These are phyloP conservation scores for Lactarius pseudohatsudake DNA, from an alignment of 768 basidiomycete genomes.

Conservation along the genomic window DNA sequence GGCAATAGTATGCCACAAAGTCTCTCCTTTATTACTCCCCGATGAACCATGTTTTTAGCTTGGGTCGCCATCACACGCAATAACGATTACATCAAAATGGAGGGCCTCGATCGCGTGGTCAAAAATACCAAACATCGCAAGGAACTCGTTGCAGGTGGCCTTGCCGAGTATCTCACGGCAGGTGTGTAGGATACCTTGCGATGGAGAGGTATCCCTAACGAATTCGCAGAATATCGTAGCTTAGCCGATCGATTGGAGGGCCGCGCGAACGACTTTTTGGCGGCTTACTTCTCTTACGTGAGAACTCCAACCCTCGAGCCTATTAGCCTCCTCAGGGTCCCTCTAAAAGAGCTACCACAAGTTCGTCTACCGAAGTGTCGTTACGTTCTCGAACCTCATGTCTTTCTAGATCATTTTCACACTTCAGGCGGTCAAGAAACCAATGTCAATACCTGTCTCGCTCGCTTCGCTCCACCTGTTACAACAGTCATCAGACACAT, in stretches of 20 bases:
- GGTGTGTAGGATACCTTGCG: slow-evolving; percentile 42
- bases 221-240: slow-evolving; percentile 20
- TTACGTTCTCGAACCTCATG: not conserved
- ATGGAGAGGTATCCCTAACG: not conserved
- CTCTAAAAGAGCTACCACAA: slow-evolving; percentile 25
- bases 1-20: slow-evolving; percentile 5
- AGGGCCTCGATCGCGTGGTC: slow-evolving; percentile 65
- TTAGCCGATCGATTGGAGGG: slow-evolving; percentile 22
- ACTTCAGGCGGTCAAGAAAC: slow-evolving; percentile 28
- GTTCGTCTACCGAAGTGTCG: not conserved
- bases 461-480: slow-evolving; percentile 47
- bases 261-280: slow-evolving; percentile 21
- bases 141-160: slow-evolving; percentile 69
- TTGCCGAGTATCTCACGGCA: slow-evolving; percentile 31
- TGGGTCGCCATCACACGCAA: slow-evolving; percentile 76
- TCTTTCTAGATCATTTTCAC: slow-evolving; percentile 27
- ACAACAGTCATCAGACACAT: slow-evolving; percentile 49
- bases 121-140: slow-evolving; percentile 57
- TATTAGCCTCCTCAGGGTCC: slow-evolving; percentile 4
- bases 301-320: not conserved
- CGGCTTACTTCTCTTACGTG: not conserved
- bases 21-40: too few relatives aligned
- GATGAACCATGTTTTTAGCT: slow-evolving; percentile 35
- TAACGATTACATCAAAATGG: slow-evolving; percentile 57
- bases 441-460: slow-evolving; percentile 27